These are phyloP conservation scores for Pythium dissimile DNA, from an alignment of 352 stramenopile species.

Conservation along the genomic window DNA sequence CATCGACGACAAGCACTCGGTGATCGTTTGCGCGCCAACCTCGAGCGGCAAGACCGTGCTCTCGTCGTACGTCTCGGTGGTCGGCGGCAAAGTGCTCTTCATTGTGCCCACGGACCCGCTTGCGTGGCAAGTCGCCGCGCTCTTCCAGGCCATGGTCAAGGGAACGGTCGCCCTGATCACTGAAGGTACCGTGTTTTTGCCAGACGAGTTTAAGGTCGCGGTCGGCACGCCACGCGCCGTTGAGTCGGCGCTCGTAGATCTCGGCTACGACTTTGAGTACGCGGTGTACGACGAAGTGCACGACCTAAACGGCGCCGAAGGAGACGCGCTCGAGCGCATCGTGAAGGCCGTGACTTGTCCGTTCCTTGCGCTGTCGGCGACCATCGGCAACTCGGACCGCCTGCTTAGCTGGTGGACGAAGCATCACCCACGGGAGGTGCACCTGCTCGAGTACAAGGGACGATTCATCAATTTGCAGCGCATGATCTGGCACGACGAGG, in stretches of 20 bases:
- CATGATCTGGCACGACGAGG: constrained; percentile 90
- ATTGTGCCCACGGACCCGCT: constrained; percentile 96
- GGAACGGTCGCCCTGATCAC: constrained; percentile 96
- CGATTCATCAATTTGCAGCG: constrained; percentile 99
- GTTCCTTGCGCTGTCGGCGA: constrained; percentile 97
- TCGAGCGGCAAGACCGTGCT: constrained; percentile 97
- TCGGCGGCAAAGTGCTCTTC: constrained; percentile 78
- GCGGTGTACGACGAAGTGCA: constrained; percentile 99
- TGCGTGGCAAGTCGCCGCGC: constrained; percentile 97
- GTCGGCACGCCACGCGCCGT: constrained; percentile 95
- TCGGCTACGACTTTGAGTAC: constrained; percentile 96
- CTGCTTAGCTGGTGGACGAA: constrained; percentile 94
- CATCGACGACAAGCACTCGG: constrained; percentile 94
- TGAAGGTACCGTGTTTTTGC: constrained; percentile 84
- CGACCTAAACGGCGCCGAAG: constrained; percentile 96
- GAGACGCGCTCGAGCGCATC: constrained; percentile 95
- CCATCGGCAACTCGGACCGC: constrained; percentile 95
- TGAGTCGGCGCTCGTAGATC: constrained; percentile 90
- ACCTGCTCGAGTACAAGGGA: constrained; percentile 94
- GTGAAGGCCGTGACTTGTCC: constrained; percentile 94
- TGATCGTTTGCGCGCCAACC: constrained; percentile 97
- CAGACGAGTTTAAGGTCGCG: constrained; percentile 86
- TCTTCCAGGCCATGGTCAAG: constrained; percentile 98
- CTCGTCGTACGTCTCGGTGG: constrained; percentile 81
- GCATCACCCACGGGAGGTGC: constrained; percentile 83